Conservation (phyloP, 2,329 filamentous ascomycete genomes). For the Hymenotorrendiella dingleyae region DNA sequence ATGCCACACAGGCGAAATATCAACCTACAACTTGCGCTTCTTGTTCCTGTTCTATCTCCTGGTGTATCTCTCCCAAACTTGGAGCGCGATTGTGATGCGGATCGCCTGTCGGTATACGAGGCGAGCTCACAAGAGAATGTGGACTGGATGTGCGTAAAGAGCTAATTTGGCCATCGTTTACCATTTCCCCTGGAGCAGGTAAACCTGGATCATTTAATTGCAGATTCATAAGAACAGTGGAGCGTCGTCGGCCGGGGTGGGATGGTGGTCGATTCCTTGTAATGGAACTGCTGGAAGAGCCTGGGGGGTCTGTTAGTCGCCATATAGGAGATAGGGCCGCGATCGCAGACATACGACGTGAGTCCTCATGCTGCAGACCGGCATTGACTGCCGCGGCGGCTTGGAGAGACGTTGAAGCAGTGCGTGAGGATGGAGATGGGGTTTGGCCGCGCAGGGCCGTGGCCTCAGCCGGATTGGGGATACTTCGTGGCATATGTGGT, state of each 20-base stretch:
- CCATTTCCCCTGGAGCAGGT: slow-evolving; percentile 64
- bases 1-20: no score
- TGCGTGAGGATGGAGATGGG: slow-evolving; percentile 56
- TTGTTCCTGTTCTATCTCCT: slow-evolving; percentile 73
- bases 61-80: slow-evolving; percentile 70
- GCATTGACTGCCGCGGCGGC: slow-evolving; percentile 75
- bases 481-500: slow-evolving; percentile 34
- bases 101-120: slow-evolving; percentile 38
- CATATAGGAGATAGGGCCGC: background rate
- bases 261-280: slow-evolving; percentile 41
- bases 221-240: slow-evolving; percentile 66
- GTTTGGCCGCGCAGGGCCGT: slow-evolving; percentile 38
- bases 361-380: slow-evolving; percentile 61
- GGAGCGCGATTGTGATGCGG: slow-evolving; percentile 61
- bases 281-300: slow-evolving; percentile 45
- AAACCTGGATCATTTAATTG: slow-evolving; percentile 65
- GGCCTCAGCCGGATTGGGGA: slow-evolving; percentile 28
- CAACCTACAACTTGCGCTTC: slow-evolving; percentile 65
- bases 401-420: slow-evolving; percentile 65
- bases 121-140: slow-evolving; percentile 42
- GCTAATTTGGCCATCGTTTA: slow-evolving; percentile 39
- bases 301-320: slow-evolving; percentile 13
- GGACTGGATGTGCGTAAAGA: slow-evolving; percentile 37
- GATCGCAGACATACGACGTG: slow-evolving; percentile 41
- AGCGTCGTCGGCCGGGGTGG: slow-evolving; percentile 53